phyloP scores from a whole-genome alignment of 2,329 filamentous ascomycete species.

The Monilinia laxa region DNA sequence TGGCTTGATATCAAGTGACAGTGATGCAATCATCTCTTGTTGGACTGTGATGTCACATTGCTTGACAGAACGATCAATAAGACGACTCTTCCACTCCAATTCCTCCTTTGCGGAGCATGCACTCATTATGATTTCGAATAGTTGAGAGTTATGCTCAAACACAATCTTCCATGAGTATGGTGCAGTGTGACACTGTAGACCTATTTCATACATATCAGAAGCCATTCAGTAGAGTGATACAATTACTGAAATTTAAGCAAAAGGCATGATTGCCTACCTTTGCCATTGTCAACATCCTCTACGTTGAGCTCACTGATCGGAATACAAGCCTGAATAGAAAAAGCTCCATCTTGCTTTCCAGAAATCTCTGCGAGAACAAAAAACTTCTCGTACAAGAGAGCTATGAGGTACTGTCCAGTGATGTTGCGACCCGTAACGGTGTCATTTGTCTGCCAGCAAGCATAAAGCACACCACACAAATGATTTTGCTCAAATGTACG shows the following conservation, averaged over 20 bases:
- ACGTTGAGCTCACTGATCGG: constrained; percentile 63
- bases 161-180: constrained; percentile 89
- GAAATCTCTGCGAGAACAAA: constrained; percentile 69
- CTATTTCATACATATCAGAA: constrained; percentile 46
- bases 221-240: neutral
- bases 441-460: constrained; percentile 73
- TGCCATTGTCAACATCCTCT: constrained; percentile 72
- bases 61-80: constrained; percentile 53
- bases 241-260: too few species aligned
- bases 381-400: constrained; percentile 77
- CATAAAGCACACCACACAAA: constrained; percentile 79
- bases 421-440: constrained; percentile 66
- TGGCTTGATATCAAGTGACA: constrained; percentile 69
- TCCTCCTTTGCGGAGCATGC: constrained; percentile 83
- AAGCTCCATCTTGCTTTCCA: constrained; percentile 62
- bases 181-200: constrained; percentile 81
- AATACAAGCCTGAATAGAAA: constrained; percentile 74
- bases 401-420: constrained; percentile 79
- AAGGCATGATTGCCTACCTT: constrained; percentile 50
- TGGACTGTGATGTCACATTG: constrained; percentile 50
- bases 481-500: constrained; percentile 76
- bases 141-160: constrained; percentile 72
- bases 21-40: constrained; percentile 57
- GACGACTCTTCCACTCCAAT: constrained; percentile 71
- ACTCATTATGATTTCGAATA: constrained; percentile 84